Base-by-base conservation (phyloP, 163 green algal genomes). In the Trebouxia gelatinosa region DNA sequence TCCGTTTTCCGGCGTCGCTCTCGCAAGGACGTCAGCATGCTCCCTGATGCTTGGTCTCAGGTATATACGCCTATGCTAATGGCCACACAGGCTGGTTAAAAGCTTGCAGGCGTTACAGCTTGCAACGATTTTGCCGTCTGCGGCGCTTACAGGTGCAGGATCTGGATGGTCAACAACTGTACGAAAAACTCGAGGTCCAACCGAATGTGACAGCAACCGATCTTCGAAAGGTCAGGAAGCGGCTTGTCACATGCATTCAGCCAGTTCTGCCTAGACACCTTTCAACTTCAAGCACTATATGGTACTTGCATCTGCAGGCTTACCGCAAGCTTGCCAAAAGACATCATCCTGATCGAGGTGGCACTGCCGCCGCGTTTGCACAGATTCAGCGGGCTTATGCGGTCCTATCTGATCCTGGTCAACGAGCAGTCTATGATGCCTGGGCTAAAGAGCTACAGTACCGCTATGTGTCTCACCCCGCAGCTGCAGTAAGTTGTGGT, bases 301-400 rank as follows among this genome's bases (percentile, higher is more conserved):
- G 0, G 11, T 32, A 26, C 29, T 32, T 39, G 39, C 31, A 76
- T 31, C 31, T 77, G 38, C 81, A 92, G 85, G 92, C 92, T 9
- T 97, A 95, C 79, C 66, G 85, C 0, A 28, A 38, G 16, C 78
- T 91, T 0, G 90, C 88, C 23, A 85, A 89, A 26, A 34, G 39
- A 34, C 82, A 85, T 29, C 93, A 97, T 38, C 93, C 93, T 1
- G 93, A 97, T 84, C 97, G 96, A 80, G 91, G 91, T 13, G 93
- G 93, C 29, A 64, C 81, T 74, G 78, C 80, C 0, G 72, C 46
- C 0, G 74, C 64, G 0, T 97, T 97, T 80, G 77, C 75, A 0
- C 68, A 58, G 0, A 32, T 96, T 11, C 88, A 91, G 70, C 77
- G 86, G 0, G 92, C 93, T 0, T 96, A 90, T 80, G 87, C 92